Evolutionary conservation across 257 asterid species (phyloP), one percentile per base, ranked within the genome.

Genomic region (Thymus mandschuricus): DNA sequence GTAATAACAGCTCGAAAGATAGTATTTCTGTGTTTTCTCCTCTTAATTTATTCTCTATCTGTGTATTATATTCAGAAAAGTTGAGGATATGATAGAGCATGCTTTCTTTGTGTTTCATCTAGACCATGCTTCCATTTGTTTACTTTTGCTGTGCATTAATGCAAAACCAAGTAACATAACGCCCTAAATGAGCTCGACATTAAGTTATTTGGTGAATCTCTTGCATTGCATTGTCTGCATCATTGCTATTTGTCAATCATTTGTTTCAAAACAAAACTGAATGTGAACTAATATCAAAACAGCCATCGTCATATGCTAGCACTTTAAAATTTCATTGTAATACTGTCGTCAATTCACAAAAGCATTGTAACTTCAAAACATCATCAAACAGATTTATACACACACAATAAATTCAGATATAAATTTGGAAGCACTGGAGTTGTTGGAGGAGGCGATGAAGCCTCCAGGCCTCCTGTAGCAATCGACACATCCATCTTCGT

Each of bases 371-470:
- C 28, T 67, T 44, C 40, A 40, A 61, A 57, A 35, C 65, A 44
- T 28, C 48, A 50, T 48, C n/a, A 70, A 69, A 70, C 68, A 64
- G 60, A 33, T 57, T 46, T 77, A 52, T 64, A 60, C 76, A 78
- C 80, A 79, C 81, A 71, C 27, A 57, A 50, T 64, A 56, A 75
- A 64, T 60, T 41, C 70, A 70, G 38, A 65, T 5, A 69, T 48
- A 64, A 73, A 58, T 46, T 45, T 52, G 15, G 66, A 75, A 68
- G 69, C 60, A 13, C 33, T 44, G 45, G 8, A 55, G 66, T 40
- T 13, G 43, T 72, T 21, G 21, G 21, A 21, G 21, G 21, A 21
- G 21, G 21, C 21, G 21, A 21, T 21, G 21, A 7, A 9, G 40
- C 54, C 43, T 45, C 51, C 35, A 27, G 9, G 44, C 49, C 33